Conservation (phyloP, 345 rosid genomes). For the Conringia planisiliqua region DNA sequence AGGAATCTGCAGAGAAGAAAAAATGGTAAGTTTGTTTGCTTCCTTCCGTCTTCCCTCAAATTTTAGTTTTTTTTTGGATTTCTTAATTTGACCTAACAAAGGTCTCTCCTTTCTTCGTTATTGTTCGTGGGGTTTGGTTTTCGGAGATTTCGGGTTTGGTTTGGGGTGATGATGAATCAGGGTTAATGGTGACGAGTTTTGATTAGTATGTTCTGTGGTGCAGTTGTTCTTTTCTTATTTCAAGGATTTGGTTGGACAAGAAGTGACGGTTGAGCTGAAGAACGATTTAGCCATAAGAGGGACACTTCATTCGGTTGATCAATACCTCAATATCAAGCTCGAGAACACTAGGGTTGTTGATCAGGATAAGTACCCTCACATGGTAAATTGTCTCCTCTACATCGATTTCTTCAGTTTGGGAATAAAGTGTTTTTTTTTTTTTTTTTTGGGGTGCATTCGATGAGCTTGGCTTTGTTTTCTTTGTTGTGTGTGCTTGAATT, state of each 20-base stretch:
- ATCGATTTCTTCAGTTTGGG: neutral
- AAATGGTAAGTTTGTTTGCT: conserved; percentile 21
- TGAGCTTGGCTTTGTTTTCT: neutral
- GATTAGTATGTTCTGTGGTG: conserved; percentile 15
- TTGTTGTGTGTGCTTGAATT: neutral
- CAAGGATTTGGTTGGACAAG: conserved; percentile 99
- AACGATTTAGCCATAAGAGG: conserved; percentile 98
- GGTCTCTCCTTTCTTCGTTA: conserved; percentile 9
- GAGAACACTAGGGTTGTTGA: conserved; percentile 99
- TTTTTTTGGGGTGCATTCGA: no score
- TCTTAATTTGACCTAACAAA: conserved; percentile 4
- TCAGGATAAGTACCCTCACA: conserved; percentile 99
- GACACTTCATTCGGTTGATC: conserved; percentile 98
- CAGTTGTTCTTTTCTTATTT: conserved; percentile 99
- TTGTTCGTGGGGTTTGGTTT: conserved; percentile 10
- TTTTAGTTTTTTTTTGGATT: neutral
- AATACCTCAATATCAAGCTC: conserved; percentile 97
- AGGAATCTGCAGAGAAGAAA: neutral
- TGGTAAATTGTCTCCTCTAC: conserved; percentile 44
- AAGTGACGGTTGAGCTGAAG: conserved; percentile 98
- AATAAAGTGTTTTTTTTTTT: neutral
- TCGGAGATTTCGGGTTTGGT: neutral
- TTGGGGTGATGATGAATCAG: neutral
- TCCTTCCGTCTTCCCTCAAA: neutral
- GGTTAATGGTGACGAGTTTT: conserved; percentile 5